Evolutionary conservation across 495 filamentous ascomycete species (phyloP), one percentile per base, ranked within the genome.

Genomic region (Bacidia gigantensis): DNA sequence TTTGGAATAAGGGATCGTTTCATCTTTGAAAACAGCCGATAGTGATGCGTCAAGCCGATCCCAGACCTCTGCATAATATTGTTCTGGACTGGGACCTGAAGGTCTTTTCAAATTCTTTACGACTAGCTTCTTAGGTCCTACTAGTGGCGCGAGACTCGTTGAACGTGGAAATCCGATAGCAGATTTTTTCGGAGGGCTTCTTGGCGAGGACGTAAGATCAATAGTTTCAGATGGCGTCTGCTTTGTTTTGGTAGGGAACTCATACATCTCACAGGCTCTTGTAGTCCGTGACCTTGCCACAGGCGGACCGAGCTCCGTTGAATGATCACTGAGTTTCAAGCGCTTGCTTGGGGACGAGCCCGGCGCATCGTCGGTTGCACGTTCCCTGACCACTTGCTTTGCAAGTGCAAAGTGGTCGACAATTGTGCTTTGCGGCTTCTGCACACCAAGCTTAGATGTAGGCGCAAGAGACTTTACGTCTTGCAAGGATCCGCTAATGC

Each of bases 31-130:
- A 12, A 95, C 80, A 17, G 80, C 76, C 2, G 70, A 67, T 44
- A 98, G 69, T 1, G 87, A 87, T 29, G 69, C 69, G 53, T 87
- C 78, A 5, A 97, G 66, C 60, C 89, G 82, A 41, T 63, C 64
- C 78, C 81, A 86, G 1, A 78, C 80, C 50, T 75, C 75, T 26
- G 81, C 71, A 56, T 90, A 86, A 63, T 93, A 95, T 48, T 76
- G 72, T 55, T 79, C 74, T 29, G 81, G 75, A 56, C 81, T 77
- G 44, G 72, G 65, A 48, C 72, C 72, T 3, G 74, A 65, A 1
- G 75, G 65, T 2, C 72, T 73, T 26, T 83, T 78, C 55, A 95
- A 73, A 60, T 95, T 95, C 75, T 92, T 93, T 49, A 97, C 81
- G 1, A 83, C 74, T 11, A 98, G 75, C 66, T 81, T 89, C 69